These are phyloP conservation scores for Lasiosphaeriaceae sp. DNA, from an alignment of 495 filamentous ascomycete species.

Conservation along the genomic window DNA sequence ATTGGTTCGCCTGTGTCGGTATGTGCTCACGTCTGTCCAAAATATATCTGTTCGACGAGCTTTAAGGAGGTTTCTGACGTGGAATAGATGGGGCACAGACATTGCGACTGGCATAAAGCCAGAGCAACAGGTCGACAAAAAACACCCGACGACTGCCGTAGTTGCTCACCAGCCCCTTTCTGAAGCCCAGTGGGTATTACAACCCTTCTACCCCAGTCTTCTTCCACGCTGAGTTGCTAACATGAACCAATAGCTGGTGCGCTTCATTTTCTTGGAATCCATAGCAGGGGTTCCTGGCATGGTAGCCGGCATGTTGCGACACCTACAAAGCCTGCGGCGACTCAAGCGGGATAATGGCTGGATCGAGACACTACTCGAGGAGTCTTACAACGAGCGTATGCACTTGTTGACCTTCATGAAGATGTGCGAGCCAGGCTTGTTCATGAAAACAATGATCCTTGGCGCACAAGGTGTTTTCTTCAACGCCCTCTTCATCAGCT, in stretches of 20 bases:
- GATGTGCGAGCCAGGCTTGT: slow-evolving; percentile 82
- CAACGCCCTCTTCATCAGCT: slow-evolving; percentile 87
- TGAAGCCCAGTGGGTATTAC: slow-evolving; percentile 46
- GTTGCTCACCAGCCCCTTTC: slow-evolving; percentile 41
- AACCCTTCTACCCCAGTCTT: not conserved
- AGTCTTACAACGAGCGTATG: slow-evolving; percentile 95
- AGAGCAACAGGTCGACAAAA: slow-evolving; percentile 43
- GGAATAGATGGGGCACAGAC: slow-evolving; percentile 42
- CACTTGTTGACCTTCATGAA: slow-evolving; percentile 93
- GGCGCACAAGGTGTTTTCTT: slow-evolving; percentile 85
- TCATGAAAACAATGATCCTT: slow-evolving; percentile 85
- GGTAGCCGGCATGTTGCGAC: slow-evolving; percentile 91
- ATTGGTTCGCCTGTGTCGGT: slow-evolving; percentile 31
- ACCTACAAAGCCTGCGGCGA: slow-evolving; percentile 74
- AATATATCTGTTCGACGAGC: not conserved
- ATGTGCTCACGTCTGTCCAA: not conserved
- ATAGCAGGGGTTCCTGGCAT: slow-evolving; percentile 95
- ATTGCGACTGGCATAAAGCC: slow-evolving; percentile 41
- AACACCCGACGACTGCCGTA: slow-evolving; percentile 41
- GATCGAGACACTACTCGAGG: slow-evolving; percentile 95
- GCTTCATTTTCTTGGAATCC: slow-evolving; percentile 90
- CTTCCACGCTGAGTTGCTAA: slow-evolving; percentile 5
- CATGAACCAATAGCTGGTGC: slow-evolving; percentile 48
- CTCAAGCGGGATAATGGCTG: slow-evolving; percentile 95
- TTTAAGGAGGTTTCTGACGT: not conserved